Conservation (phyloP, 805 yeast genomes). For the Alloascoidea hylecoeti region DNA sequence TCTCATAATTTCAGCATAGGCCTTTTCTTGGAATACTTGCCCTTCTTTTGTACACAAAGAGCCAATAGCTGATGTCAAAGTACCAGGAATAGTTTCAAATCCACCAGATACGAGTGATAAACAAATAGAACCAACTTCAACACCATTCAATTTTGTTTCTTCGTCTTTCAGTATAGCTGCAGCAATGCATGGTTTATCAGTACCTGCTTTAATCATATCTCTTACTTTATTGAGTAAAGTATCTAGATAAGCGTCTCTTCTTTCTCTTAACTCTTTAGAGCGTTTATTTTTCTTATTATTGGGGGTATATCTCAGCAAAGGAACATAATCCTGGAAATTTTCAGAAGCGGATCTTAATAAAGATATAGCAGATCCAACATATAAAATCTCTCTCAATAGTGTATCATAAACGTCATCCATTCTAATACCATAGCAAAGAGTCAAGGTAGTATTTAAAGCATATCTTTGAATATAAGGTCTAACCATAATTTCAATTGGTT, state of each 20-base stretch:
- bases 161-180: slow-evolving; percentile 19
- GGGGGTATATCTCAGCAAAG: slow-evolving; percentile 18
- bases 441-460: slow-evolving; percentile 23
- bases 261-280: slow-evolving; percentile 14
- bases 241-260: slow-evolving; percentile 19
- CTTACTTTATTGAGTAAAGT: slow-evolving; percentile 15
- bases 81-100: slow-evolving; percentile 55
- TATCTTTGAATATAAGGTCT: slow-evolving; percentile 19
- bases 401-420: slow-evolving; percentile 16
- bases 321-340: slow-evolving; percentile 23
- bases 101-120: slow-evolving; percentile 74
- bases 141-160: slow-evolving; percentile 12
- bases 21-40: slow-evolving; percentile 28
- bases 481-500: slow-evolving; percentile 12
- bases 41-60: slow-evolving; percentile 31
- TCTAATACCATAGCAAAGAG: slow-evolving; percentile 24
- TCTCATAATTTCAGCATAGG: slow-evolving; percentile 24
- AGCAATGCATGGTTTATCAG: slow-evolving; percentile 18
- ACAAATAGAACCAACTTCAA: slow-evolving; percentile 45
- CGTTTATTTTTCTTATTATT: slow-evolving; percentile 14
- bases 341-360: slow-evolving; percentile 21
- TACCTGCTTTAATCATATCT: slow-evolving; percentile 11
- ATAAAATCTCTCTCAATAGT: slow-evolving; percentile 16
- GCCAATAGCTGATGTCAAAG: slow-evolving; percentile 44
- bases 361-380: slow-evolving; percentile 17